phyloP scores from a whole-genome alignment of 805 yeast genomes.

The Monosporozyma unispora region DNA sequence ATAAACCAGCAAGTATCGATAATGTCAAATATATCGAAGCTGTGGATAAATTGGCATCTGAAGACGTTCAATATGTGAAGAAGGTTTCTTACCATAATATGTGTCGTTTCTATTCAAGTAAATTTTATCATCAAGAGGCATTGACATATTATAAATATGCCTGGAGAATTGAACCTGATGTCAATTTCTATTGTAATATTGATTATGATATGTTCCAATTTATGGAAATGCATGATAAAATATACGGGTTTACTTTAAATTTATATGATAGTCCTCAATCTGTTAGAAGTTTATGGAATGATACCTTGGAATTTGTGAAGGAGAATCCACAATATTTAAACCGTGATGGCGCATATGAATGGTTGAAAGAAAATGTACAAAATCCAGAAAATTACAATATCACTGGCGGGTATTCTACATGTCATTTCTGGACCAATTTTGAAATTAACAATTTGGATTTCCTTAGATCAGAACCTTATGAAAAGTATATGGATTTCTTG shows the following conservation, averaged over 20 bases:
- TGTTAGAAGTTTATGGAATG: conserved; percentile 68
- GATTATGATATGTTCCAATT: conserved; percentile 70
- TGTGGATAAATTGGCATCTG: conserved; percentile 32
- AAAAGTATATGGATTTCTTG: conserved; percentile 50
- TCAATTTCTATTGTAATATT: conserved; percentile 65
- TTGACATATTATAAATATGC: conserved; percentile 68
- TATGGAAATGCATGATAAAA: conserved; percentile 66
- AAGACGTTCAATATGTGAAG: conserved; percentile 52
- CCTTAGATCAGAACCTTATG: conserved; percentile 58
- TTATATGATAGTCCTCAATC: conserved; percentile 63
- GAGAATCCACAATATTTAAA: conserved; percentile 46
- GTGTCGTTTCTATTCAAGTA: conserved; percentile 84
- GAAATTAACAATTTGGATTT: conserved; percentile 83
- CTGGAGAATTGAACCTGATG: conserved; percentile 90
- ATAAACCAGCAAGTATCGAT: conserved; percentile 51
- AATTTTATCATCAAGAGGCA: conserved; percentile 65
- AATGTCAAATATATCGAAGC: conserved; percentile 33
- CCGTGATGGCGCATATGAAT: conserved; percentile 51
- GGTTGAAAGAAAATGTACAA: conserved; percentile 50
- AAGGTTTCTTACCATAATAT: conserved; percentile 36
- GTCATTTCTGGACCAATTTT: conserved; percentile 89
- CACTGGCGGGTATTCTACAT: conserved; percentile 44
- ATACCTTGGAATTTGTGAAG: conserved; percentile 53
- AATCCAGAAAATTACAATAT: conserved; percentile 38
- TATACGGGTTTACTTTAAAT: conserved; percentile 69